Base-by-base conservation (phyloP, 2,329 filamentous ascomycete species). In the Sordariomycetes sp. region DNA sequence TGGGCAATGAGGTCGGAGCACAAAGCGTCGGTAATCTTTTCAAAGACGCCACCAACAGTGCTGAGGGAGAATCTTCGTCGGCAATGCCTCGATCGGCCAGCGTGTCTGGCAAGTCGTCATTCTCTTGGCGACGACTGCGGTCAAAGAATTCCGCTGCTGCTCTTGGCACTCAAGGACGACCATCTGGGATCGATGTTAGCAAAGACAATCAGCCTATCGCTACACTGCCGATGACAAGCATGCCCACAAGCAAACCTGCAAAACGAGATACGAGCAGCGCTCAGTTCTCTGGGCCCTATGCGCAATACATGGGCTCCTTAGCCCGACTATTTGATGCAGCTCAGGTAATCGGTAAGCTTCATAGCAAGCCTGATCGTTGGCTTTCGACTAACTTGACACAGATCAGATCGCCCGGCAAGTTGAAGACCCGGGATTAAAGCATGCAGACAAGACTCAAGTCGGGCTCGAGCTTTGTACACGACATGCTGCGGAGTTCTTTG, bases 381-480 rank as follows among this genome's bases (percentile, higher is more conserved):
- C 3, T 4, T 6, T 10, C n/a, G 3, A 11, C 12, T 10, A 8
- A 15, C 12, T n/a, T 14, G 21, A 21, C 33, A 25, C 47, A 94
- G 87, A 95, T 67, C 86, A 93, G 75, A 90, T 96, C 56, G 86
- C 88, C 34, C 83, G 90, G 44, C 90, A 95, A 65, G 87, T 95
- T 30, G 90, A 95, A 54, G 90, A 96, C 52, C 90, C 90, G 6
- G 90, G 90, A 8, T 72, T 96, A 35, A 84, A 85, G 46, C 86
- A 92, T 58, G 87, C 86, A 14, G 90, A 88, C 46, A 87, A 86
- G 49, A 96, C 92, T 8, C 88, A 95, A 53, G 88, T 98, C 34
- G 92, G 92, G 8, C 74, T 98, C 21, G 92, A 98, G 60, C 72
- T 98, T 26, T 92, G 86, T 54, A 87, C 87, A 23, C 77, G 90